Evolutionary conservation across 2,329 filamentous ascomycete species (phyloP), one percentile per base, ranked within the genome.

Genomic region (Ceratocystis albifundus): DNA sequence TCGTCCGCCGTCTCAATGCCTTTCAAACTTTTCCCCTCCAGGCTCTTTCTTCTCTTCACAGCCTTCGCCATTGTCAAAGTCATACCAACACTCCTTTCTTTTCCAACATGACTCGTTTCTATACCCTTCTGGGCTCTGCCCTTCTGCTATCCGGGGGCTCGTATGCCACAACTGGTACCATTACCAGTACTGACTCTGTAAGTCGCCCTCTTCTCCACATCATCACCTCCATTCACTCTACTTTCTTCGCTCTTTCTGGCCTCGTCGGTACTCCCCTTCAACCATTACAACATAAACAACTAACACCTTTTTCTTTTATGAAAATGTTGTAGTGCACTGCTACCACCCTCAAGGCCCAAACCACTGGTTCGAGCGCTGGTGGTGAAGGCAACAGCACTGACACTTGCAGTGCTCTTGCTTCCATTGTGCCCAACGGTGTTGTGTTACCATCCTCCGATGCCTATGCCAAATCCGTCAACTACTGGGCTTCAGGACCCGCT

Each of bases 401-500:
- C 28, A n/a, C 25, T 59, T 63, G 61, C 61, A 53, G 15, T 6
- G n/a, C 28, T 0, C 44, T 63, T 12, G 46, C 12, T 6, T 25
- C 45, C 12, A 30, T 50, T 36, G 25, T 50, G 20, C 25, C 22
- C 45, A 48, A 62, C 28, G 22, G 25, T 28, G 53, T 66, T 53
- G 30, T 53, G 53, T 41, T 63, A 22, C 65, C 65, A 50, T n/a
- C 22, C 32, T 66, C 61, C 32, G 32, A 32, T 59, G 57, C 15
- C 17, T 66, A 66, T 59, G 32, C 55, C 28, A 10, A 28, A 1
- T 62, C 64, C 1, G 45, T 20, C 44, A 32, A 50, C 44, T 66
- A 66, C 57, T 66, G 64, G 64, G 45, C 64, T 6, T 17, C 44
- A 5, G 64, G 44, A 6, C 53, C 55, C 5, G 41, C 64, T n/a